phyloP scores from a whole-genome alignment of 495 filamentous ascomycete genomes.

The Oidiodendron maius region DNA sequence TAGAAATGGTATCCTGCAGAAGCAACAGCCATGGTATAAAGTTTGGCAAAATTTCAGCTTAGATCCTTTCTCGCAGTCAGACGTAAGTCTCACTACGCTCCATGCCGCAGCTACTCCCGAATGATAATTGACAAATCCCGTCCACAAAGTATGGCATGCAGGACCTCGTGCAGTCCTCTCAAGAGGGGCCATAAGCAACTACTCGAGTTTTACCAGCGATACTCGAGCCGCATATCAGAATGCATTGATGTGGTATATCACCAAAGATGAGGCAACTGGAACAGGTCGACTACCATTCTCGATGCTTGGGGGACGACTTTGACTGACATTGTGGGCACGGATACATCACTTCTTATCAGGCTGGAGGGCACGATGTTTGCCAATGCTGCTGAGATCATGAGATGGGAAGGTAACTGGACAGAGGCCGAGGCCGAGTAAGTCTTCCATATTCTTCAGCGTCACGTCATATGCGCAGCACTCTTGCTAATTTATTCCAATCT shows the following conservation, averaged over 20 bases:
- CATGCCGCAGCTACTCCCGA: neutral
- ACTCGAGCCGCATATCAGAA: slow-evolving; percentile 31
- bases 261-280: slow-evolving; percentile 26
- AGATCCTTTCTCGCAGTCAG: slow-evolving; percentile 18
- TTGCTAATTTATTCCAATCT: neutral
- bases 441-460: neutral
- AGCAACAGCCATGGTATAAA: slow-evolving; percentile 20
- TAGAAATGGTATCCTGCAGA: slow-evolving; percentile 13
- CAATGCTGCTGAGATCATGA: slow-evolving; percentile 35
- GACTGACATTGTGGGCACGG: slow-evolving; percentile 28
- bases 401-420: slow-evolving; percentile 32
- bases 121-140: no score
- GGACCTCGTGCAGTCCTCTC: slow-evolving; percentile 23
- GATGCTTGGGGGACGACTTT: slow-evolving; percentile 31
- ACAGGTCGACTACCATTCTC: slow-evolving; percentile 27
- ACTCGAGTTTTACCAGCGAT: slow-evolving; percentile 28
- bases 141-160: slow-evolving; percentile 29
- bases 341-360: slow-evolving; percentile 26
- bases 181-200: slow-evolving; percentile 27
- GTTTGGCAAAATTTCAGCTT: slow-evolving; percentile 17
- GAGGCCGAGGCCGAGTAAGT: slow-evolving; percentile 27
- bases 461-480: neutral
- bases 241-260: slow-evolving; percentile 36
- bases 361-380: slow-evolving; percentile 30
- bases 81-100: neutral